Base-by-base conservation (phyloP, 805 yeast genomes). In the Candida ovalis region DNA sequence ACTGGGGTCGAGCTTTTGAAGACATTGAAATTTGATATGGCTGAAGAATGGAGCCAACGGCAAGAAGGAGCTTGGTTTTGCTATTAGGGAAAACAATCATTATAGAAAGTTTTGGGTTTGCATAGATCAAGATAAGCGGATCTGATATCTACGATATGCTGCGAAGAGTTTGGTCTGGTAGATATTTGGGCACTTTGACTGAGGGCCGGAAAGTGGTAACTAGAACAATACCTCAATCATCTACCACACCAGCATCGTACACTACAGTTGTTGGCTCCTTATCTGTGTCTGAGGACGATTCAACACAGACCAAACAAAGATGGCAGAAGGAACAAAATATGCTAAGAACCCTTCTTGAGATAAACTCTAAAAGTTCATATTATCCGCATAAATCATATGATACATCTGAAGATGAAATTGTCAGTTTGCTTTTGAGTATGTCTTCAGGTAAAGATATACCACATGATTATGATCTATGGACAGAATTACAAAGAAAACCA, bases 341-440 rank as follows among this genome's bases (percentile, higher is more conserved):
- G 33, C 9, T 36, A 39, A 23, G 19, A 22, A 10, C 21, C 35
- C 19, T 25, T 18, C 22, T 13, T 28, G 45, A 42, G 22, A 35
- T 37, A 38, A 35, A 22, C 44, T 12, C 50, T 43, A 15, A 23
- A 32, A 27, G 42, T 30, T 15, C 48, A 43, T 18, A 39, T 28
- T 15, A 36, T 12, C 28, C 41, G 13, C 27, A 23, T 15, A 22
- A 23, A n/a, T 6, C 28, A 6, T 9, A n/a, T 23, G 18, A n/a
- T 8, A 8, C 22, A 8, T n/a, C 30, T 23, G 41, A 39, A 23
- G 41, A 39, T 15, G 19, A 39, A 4, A 24, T 24, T 15, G 41
- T 24, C 21, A 23, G 28, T 12, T 17, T 39, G 8, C 23, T 39
- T 15, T 23, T 39, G 10, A 23, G n/a, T 30, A 13, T 39, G 18